These are phyloP conservation scores for Epichloe coenophiala DNA, from an alignment of 2,329 filamentous ascomycete species.

Conservation along the genomic window DNA sequence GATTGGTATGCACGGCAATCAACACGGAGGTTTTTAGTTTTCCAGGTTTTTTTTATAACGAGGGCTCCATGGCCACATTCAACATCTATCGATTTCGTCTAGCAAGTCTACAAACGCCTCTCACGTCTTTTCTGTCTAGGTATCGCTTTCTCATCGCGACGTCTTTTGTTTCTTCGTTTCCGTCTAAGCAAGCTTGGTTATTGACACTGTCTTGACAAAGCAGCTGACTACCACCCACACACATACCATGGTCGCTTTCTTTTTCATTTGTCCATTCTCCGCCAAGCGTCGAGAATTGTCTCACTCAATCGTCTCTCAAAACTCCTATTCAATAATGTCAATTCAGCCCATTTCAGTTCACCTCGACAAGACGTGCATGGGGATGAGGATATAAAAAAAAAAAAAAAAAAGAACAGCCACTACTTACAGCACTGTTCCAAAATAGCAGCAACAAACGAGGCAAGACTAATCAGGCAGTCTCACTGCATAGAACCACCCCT, in stretches of 20 bases:
- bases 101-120: not conserved
- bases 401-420: too few relatives aligned
- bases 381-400: not conserved
- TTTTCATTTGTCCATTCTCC: not conserved
- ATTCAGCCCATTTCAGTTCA: too few relatives aligned
- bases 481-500: constrained; percentile 48
- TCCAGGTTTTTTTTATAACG: too few relatives aligned
- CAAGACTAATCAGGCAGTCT: constrained; percentile 28
- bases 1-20: too few relatives aligned
- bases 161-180: too few relatives aligned
- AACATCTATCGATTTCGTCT: not conserved
- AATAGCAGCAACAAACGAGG: not conserved
- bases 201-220: too few relatives aligned
- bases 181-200: too few relatives aligned
- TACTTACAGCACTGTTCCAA: not conserved
- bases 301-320: too few relatives aligned
- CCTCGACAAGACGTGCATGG: not conserved
- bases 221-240: not conserved
- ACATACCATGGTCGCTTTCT: not conserved
- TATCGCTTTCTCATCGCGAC: not conserved
- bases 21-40: too few relatives aligned
- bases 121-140: not conserved
- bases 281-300: too few relatives aligned
- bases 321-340: too few relatives aligned
- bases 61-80: too few relatives aligned